These are phyloP conservation scores for Colletotrichum theobromicola DNA, from an alignment of 2,329 filamentous ascomycete genomes.

Conservation along the genomic window DNA sequence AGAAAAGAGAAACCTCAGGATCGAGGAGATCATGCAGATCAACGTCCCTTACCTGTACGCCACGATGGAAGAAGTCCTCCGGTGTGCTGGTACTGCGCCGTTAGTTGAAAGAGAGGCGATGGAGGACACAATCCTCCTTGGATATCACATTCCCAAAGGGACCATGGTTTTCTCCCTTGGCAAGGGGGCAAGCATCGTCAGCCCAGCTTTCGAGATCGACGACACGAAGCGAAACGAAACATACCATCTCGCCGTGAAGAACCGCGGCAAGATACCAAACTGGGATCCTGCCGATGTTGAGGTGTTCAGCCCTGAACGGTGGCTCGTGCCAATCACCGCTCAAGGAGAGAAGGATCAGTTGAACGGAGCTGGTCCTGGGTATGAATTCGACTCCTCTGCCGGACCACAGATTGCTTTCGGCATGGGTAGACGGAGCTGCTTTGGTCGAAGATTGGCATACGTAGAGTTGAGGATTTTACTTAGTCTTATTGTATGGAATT, in stretches of 20 bases:
- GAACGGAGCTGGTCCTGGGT: constrained; percentile 18
- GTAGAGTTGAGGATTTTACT: constrained; percentile 38
- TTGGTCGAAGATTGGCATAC: constrained; percentile 39
- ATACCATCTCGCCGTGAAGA: constrained; percentile 20
- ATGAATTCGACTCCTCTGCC: constrained; percentile 34
- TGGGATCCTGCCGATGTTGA: background rate
- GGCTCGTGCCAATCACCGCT: background rate
- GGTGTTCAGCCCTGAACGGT: background rate
- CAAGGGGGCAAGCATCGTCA: constrained; percentile 29
- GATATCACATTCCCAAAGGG: constrained; percentile 28
- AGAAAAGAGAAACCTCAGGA: constrained; percentile 21
- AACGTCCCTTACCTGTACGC: constrained; percentile 32
- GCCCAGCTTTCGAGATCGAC: constrained; percentile 28
- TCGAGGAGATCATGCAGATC: constrained; percentile 24
- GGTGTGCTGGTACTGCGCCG: constrained; percentile 26
- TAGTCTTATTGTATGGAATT: constrained; percentile 42
- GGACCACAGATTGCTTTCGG: constrained; percentile 41
- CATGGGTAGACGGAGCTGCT: constrained; percentile 40
- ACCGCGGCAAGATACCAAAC: constrained; percentile 2
- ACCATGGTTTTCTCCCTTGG: constrained; percentile 31
- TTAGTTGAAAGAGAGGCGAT: constrained; percentile 27
- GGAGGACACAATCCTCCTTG: constrained; percentile 29
- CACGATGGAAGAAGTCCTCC: constrained; percentile 32
- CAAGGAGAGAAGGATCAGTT: background rate
- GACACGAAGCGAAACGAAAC: constrained; percentile 29